Conservation (phyloP, 257 asterid species). For the Gentiana straminea region DNA sequence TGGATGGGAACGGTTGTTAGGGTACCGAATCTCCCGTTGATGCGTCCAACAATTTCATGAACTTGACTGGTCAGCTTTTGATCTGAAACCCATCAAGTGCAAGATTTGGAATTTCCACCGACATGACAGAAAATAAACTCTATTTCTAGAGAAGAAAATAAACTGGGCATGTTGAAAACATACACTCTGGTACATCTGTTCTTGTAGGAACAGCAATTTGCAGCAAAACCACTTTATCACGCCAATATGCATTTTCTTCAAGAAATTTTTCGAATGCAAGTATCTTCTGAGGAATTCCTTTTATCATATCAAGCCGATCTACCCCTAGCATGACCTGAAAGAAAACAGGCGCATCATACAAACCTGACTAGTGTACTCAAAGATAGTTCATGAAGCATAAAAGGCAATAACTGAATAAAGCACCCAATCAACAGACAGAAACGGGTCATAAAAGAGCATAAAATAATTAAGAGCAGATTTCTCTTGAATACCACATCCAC, state of each 20-base stretch:
- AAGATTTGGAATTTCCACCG: background rate
- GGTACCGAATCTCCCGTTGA: conserved; percentile 93
- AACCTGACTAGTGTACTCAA: no score
- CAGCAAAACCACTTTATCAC: conserved; percentile 83
- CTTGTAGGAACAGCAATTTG: conserved; percentile 98
- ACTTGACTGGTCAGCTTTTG: conserved; percentile 97
- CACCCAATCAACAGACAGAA: background rate
- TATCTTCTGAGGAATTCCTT: conserved; percentile 93
- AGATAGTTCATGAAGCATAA: no score
- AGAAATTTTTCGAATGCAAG: conserved; percentile 90
- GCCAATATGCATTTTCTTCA: conserved; percentile 78
- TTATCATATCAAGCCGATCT: conserved; percentile 95
- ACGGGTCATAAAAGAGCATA: background rate
- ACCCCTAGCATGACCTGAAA: conserved; percentile 88
- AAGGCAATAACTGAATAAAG: no score
- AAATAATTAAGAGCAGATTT: no score
- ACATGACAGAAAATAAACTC: background rate
- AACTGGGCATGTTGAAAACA: conserved; percentile 16
- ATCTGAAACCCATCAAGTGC: conserved; percentile 27
- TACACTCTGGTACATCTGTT: conserved; percentile 96
- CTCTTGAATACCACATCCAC: no score
- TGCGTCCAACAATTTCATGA: conserved; percentile 97
- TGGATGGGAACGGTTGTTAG: conserved; percentile 88
- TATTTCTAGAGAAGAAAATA: conserved; percentile 5
- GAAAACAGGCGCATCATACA: background rate